phyloP scores from a whole-genome alignment of 179 eudicot genomes.

The Corrigiola litoralis region DNA sequence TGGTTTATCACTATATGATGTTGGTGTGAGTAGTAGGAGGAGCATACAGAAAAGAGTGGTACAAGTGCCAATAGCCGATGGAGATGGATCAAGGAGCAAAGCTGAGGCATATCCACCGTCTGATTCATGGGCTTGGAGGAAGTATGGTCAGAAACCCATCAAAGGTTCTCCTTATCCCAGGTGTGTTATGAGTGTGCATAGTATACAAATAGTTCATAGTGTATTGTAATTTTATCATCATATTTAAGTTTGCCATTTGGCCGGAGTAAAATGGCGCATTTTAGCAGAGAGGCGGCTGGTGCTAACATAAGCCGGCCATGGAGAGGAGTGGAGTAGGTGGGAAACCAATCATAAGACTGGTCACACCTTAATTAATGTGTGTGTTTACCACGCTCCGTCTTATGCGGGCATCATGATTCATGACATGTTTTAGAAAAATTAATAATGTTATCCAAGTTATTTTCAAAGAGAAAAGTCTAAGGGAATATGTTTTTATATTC shows the following conservation, averaged over 20 bases:
- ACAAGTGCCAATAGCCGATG: constrained; percentile 24
- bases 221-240: no score
- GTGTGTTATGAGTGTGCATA: constrained; percentile 25
- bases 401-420: not conserved
- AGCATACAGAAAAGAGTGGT: constrained; percentile 34
- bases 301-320: constrained; percentile 16
- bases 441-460: no score
- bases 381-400: constrained; percentile 20
- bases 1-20: not conserved
- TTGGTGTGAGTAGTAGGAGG: constrained; percentile 18
- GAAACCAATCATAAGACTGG: constrained; percentile 22
- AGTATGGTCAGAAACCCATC: constrained; percentile 47
- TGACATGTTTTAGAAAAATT: no score
- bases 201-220: no score
- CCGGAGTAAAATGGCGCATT: constrained; percentile 9
- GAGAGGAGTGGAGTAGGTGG: constrained; percentile 20
- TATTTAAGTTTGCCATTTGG: no score
- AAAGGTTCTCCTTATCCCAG: constrained; percentile 49
- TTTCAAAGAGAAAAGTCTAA: no score
- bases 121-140: constrained; percentile 52
- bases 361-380: constrained; percentile 11
- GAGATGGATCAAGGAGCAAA: constrained; percentile 32
- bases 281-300: constrained; percentile 12
- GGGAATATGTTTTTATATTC: no score
- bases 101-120: constrained; percentile 45